Conservation (phyloP, 73 alveolate genomes). For the Tetrahymena elliotti region DNA sequence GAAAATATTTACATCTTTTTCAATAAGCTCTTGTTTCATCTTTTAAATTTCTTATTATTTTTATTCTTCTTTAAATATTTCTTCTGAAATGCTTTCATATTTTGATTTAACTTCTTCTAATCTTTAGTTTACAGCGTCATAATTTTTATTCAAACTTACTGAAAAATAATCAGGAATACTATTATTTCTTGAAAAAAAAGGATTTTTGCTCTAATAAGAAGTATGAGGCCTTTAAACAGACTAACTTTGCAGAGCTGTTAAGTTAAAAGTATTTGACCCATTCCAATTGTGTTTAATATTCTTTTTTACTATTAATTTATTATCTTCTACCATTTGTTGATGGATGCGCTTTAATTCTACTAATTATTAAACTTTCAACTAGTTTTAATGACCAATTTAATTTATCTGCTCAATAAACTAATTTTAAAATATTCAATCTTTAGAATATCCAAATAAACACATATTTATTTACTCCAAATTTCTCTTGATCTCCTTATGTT, state of each 20-base stretch:
- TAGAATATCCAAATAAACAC: neutral
- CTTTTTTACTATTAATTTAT: neutral
- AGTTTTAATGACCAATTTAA: neutral
- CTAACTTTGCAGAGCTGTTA: neutral
- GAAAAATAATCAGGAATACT: neutral
- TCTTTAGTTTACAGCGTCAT: neutral
- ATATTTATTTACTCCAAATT: neutral
- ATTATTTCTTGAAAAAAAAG: neutral
- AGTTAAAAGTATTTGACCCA: neutral
- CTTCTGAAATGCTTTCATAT: neutral
- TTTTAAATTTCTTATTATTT: neutral
- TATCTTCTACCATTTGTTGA: neutral
- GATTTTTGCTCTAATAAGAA: neutral
- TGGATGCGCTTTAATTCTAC: neutral
- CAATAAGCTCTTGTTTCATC: neutral
- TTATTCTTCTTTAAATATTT: neutral
- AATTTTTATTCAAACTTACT: neutral
- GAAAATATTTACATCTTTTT: neutral
- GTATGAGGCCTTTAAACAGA: neutral
- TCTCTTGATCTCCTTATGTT: neutral
- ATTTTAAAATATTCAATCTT: neutral
- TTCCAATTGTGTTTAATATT: neutral
- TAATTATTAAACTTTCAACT: neutral
- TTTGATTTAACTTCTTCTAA: neutral
- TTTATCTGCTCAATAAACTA: neutral